A percentile compares a stretch with the other conserved stretches of the same genome.
Conservation (phyloP, 2,329 filamentous ascomycete genomes). For the Scorias spongiosa region DNA sequence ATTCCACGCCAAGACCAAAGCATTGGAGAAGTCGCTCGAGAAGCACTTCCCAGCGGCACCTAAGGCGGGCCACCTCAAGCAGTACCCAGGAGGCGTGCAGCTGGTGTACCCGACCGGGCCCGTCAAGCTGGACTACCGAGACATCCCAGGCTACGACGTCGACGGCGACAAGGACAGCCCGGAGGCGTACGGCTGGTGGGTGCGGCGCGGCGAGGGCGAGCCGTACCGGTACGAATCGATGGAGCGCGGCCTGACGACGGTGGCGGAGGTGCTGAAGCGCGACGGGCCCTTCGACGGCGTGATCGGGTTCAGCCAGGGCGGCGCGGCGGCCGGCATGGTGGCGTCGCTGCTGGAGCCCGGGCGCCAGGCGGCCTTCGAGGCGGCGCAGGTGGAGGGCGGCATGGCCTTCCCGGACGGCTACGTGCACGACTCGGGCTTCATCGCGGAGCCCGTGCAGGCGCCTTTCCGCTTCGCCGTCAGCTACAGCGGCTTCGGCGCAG, state of each 20-base stretch:
- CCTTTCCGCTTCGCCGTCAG: slow-evolving; percentile 55
- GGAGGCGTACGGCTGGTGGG: slow-evolving; percentile 71
- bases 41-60: slow-evolving; percentile 55
- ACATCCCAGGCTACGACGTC: slow-evolving; percentile 43
- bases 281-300: slow-evolving; percentile 62
- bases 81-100: slow-evolving; percentile 25
- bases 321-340: slow-evolving; percentile 55
- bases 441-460: slow-evolving; percentile 29
- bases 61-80: slow-evolving; percentile 24
- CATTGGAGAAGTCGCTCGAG: slow-evolving; percentile 62
- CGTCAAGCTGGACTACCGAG: slow-evolving; percentile 26
- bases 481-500: slow-evolving; percentile 64
- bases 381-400: slow-evolving; percentile 22
- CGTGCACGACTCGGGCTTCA: slow-evolving; percentile 19
- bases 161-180: slow-evolving; percentile 28
- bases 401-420: slow-evolving; percentile 40
- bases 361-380: slow-evolving; percentile 33
- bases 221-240: slow-evolving; percentile 48
- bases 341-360: slow-evolving; percentile 52
- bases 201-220: slow-evolving; percentile 45
- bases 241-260: slow-evolving; percentile 46
- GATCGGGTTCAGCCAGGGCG: slow-evolving; percentile 72
- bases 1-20: slow-evolving; percentile 80
- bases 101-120: slow-evolving; percentile 34
- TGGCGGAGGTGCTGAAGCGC: slow-evolving; percentile 47